Percentiles rank a stretch among this genome's conserved stretches.
These are phyloP conservation scores for Nadsonia fulvescens DNA, from an alignment of 805 yeast species.

Conservation along the genomic window DNA sequence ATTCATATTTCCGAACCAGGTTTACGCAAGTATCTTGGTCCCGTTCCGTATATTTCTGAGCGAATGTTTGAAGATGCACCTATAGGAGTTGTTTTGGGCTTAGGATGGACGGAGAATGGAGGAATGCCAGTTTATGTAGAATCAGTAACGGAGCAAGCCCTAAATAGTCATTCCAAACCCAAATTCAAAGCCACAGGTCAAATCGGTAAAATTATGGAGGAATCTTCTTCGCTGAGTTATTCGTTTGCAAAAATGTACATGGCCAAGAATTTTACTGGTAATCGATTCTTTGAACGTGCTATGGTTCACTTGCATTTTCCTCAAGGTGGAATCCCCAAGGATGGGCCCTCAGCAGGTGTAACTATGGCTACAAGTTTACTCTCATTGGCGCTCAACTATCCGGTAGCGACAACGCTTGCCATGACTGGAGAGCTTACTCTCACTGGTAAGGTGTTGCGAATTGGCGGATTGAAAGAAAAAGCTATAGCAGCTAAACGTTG, in stretches of 20 bases:
- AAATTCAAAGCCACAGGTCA: conserved; percentile 72
- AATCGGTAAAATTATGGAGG: conserved; percentile 94
- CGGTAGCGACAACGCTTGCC: conserved; percentile 37
- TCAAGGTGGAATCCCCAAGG: conserved; percentile 67
- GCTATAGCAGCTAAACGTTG: conserved; percentile 88
- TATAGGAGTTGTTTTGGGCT: conserved; percentile 93
- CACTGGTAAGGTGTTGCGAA: conserved; percentile 64
- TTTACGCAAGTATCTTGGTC: conserved; percentile 76
- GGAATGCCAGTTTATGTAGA: conserved; percentile 92
- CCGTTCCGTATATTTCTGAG: conserved; percentile 66
- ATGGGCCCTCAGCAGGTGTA: conserved; percentile 60
- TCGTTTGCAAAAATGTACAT: conserved; percentile 76
- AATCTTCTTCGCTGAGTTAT: conserved; percentile 80
- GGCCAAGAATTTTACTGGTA: conserved; percentile 59
- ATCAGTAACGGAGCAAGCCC: conserved; percentile 71
- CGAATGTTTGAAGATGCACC: conserved; percentile 73
- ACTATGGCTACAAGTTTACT: conserved; percentile 72
- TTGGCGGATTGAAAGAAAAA: conserved; percentile 73
- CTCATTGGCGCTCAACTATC: conserved; percentile 54
- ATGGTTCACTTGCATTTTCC: conserved; percentile 79
- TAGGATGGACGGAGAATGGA: conserved; percentile 86
- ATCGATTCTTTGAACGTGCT: conserved; percentile 81
- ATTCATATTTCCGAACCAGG: conserved; percentile 44
- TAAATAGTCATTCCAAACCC: conserved; percentile 33
- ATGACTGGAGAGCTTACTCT: conserved; percentile 81